Percentiles rank a stretch among this genome's conserved stretches.
Evolutionary conservation across 257 asterid genomes (phyloP).

Genomic region (Forsythia viridissima): DNA sequence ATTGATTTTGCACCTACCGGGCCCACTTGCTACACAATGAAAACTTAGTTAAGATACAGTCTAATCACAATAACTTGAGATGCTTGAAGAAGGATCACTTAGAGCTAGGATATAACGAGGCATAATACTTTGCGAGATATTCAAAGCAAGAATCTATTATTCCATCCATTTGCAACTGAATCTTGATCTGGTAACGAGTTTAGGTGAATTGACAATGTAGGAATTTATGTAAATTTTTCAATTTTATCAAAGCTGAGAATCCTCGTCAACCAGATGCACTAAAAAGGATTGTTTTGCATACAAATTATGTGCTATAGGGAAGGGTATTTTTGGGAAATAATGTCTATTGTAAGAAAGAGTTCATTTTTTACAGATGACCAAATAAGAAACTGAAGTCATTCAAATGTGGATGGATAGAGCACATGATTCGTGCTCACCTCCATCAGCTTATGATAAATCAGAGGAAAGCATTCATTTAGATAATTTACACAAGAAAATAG

Average conservation of each 20-base stretch:
- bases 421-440: background rate
- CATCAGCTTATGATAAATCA: background rate
- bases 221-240: background rate
- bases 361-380: background rate
- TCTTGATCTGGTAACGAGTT: background rate
- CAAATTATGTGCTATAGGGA: background rate
- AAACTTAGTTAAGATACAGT: background rate
- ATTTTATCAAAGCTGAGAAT: background rate
- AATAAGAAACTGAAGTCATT: background rate
- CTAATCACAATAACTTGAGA: background rate
- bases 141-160: background rate
- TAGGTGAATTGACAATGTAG: background rate
- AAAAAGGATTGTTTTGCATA: background rate
- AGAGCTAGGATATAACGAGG: background rate
- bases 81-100: background rate
- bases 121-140: background rate
- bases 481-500: background rate
- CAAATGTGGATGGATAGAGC: background rate
- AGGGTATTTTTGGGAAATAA: background rate
- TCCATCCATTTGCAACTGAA: background rate
- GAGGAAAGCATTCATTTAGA: background rate
- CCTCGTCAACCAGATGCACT: background rate
- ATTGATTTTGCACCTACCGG: constrained; percentile 75
- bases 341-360: background rate
- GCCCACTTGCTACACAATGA: constrained; percentile 52